These are phyloP conservation scores for Amanita phalloides DNA, from an alignment of 768 basidiomycete species.

Conservation along the genomic window DNA sequence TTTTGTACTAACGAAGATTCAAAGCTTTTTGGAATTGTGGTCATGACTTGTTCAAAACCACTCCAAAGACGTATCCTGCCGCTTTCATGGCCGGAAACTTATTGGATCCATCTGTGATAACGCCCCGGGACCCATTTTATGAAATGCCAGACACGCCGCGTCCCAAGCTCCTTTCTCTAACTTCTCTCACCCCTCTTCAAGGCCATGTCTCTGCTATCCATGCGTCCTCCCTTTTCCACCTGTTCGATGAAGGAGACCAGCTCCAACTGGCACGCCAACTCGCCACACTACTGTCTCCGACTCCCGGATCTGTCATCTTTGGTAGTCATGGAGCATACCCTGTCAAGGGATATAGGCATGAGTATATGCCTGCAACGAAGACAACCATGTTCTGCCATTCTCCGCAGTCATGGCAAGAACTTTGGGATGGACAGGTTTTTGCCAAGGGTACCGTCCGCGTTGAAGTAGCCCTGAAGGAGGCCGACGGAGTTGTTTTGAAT, in stretches of 20 bases:
- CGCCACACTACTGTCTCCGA: slow-evolving; percentile 21
- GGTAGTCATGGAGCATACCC: slow-evolving; percentile 25
- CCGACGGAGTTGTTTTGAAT: not conserved
- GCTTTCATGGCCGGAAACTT: slow-evolving; percentile 46
- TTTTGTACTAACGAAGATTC: not conserved
- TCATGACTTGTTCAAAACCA: slow-evolving; percentile 47
- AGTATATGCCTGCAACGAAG: slow-evolving; percentile 1
- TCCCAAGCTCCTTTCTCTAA: slow-evolving; percentile 10
- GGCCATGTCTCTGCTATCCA: slow-evolving; percentile 39
- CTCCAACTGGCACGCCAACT: slow-evolving; percentile 18
- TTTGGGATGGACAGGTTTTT: slow-evolving; percentile 27
- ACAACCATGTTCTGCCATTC: slow-evolving; percentile 27
- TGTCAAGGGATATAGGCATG: slow-evolving; percentile 18
- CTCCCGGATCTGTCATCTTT: slow-evolving; percentile 23
- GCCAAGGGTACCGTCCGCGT: slow-evolving; percentile 15
- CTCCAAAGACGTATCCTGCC: slow-evolving; percentile 39
- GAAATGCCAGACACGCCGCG: slow-evolving; percentile 4
- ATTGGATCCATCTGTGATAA: slow-evolving; percentile 35
- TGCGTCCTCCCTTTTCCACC: slow-evolving; percentile 24
- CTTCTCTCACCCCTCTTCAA: slow-evolving; percentile 18
- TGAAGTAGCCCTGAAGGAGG: slow-evolving; percentile 12
- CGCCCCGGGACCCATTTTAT: slow-evolving; percentile 11
- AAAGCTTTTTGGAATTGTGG: slow-evolving; percentile 53
- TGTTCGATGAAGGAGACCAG: slow-evolving; percentile 23
- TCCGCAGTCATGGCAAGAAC: slow-evolving; percentile 22